Conservation (phyloP, 2,329 filamentous ascomycete genomes). For the Penicillium sp. region DNA sequence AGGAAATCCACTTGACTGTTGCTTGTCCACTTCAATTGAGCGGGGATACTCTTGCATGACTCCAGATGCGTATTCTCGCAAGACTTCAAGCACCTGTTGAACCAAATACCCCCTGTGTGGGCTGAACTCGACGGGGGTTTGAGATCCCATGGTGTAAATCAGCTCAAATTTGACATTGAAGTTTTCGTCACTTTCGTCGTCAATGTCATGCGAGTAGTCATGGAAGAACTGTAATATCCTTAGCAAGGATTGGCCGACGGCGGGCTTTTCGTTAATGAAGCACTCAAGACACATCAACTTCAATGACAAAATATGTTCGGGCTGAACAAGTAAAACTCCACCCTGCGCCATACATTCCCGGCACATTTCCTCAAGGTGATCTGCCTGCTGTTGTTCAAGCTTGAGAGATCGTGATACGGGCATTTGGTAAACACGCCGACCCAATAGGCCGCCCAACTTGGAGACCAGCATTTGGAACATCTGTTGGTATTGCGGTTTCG, state of each 20-base stretch:
- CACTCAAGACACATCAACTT: slow-evolving; percentile 60
- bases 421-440: slow-evolving; percentile 47
- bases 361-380: slow-evolving; percentile 41
- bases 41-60: slow-evolving; percentile 34
- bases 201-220: slow-evolving; percentile 50
- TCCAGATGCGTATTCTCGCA: slow-evolving; percentile 36
- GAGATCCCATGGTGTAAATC: slow-evolving; percentile 61
- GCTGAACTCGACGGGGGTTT: slow-evolving; percentile 52
- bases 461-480: slow-evolving; percentile 50
- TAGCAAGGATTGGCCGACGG: slow-evolving; percentile 13
- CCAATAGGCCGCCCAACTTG: slow-evolving; percentile 47
- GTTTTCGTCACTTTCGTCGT: slow-evolving; percentile 67
- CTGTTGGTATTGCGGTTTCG: slow-evolving; percentile 60
- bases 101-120: slow-evolving; percentile 58
- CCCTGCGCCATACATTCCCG: slow-evolving; percentile 50
- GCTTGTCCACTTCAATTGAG: slow-evolving; percentile 46
- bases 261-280: slow-evolving; percentile 11
- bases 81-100: slow-evolving; percentile 52
- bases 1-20: slow-evolving; percentile 45
- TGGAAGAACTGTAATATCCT: slow-evolving; percentile 13
- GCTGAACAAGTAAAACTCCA: slow-evolving; percentile 61
- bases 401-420: slow-evolving; percentile 51
- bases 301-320: slow-evolving; percentile 64
- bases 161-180: slow-evolving; percentile 62
- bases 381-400: slow-evolving; percentile 33